Conservation (phyloP, 768 basidiomycete species). For the Termitomyces sp. region DNA sequence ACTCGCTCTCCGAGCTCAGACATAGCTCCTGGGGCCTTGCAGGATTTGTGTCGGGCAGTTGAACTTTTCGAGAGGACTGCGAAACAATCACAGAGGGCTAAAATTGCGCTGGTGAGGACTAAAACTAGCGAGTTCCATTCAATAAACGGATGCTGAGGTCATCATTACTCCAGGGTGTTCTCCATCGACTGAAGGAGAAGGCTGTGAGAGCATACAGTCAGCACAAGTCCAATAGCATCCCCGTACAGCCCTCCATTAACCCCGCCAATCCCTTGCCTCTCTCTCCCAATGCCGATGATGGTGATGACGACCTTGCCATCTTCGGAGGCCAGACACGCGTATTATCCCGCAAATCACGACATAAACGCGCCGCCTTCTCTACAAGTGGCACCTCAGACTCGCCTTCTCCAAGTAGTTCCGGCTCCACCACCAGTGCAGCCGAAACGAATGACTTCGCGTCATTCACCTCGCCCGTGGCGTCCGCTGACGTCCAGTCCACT, state of each 20-base stretch:
- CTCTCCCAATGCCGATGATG: slow-evolving; percentile 21
- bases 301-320: slow-evolving; percentile 47
- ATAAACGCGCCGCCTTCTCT: slow-evolving; percentile 2
- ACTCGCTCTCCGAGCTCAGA: slow-evolving; percentile 48
- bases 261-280: slow-evolving; percentile 1
- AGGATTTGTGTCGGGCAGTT: slow-evolving; percentile 43
- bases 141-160: neutral
- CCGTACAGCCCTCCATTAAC: slow-evolving; percentile 3
- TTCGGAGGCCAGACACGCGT: slow-evolving; percentile 51
- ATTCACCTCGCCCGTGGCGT: neutral
- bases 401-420: slow-evolving; percentile 12
- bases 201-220: slow-evolving; percentile 33
- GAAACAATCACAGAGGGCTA: slow-evolving; percentile 40
- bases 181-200: slow-evolving; percentile 42
- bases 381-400: slow-evolving; percentile 5
- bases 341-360: slow-evolving; percentile 20
- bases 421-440: neutral
- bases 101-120: slow-evolving; percentile 38
- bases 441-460: neutral
- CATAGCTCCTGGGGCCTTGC: slow-evolving; percentile 44
- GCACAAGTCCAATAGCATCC: slow-evolving; percentile 14
- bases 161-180: slow-evolving; percentile 30
- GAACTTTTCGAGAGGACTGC: slow-evolving; percentile 44
- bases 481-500: slow-evolving; percentile 10
- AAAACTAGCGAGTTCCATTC: neutral